Evolutionary conservation across 192 early-diverging fungal genomes (phyloP), one percentile per base, ranked within the genome.

Genomic region (Phlyctochytrium planicorne): DNA sequence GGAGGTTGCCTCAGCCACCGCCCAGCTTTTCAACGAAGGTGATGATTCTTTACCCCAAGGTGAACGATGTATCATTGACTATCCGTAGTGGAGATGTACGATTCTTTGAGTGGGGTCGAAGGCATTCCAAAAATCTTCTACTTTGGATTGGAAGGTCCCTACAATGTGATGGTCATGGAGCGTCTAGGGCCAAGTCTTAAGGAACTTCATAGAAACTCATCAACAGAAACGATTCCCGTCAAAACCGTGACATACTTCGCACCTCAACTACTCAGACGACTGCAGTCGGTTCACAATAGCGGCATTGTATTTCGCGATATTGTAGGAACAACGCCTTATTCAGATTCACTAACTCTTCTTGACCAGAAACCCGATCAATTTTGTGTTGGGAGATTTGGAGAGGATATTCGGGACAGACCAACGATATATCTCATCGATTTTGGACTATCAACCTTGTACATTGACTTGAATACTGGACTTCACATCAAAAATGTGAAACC

Each of bases 341-440:
- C 10, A 6, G 6, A 17, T 24, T 20, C 20, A 24, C 40, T 47
- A 14, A 14, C 40, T 59, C 6, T 16, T 40, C 6, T 63, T 63
- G 10, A 34, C 3, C 30, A 78, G 77, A 81, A 81, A 81, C 74
- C 80, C n/a, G 76, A 73, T 33, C 80, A 81, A 62, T 81, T 81
- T 64, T 81, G 80, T 59, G 75, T 81, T 34, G 80, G 80, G 2
- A 63, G 65, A 29, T 68, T 64, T 70, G 65, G 65, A 30, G 66
- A 73, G 3, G 68, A 78, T 60, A 59, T 75, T 1, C 3, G 34
- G 1, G 55, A 53, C 27, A 30, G 60, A 3, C 80, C 80, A 2
- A 75, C 60, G 3, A 60, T 72, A 14, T 81, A 65, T 66, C 36
- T 81, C 17, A 74, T 81, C 30, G 80, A 81, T 47, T 72, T 81